Evolutionary conservation across 1,284 basidiomycete genomes (phyloP).

Genomic region (Agroathelia rolfsii): DNA sequence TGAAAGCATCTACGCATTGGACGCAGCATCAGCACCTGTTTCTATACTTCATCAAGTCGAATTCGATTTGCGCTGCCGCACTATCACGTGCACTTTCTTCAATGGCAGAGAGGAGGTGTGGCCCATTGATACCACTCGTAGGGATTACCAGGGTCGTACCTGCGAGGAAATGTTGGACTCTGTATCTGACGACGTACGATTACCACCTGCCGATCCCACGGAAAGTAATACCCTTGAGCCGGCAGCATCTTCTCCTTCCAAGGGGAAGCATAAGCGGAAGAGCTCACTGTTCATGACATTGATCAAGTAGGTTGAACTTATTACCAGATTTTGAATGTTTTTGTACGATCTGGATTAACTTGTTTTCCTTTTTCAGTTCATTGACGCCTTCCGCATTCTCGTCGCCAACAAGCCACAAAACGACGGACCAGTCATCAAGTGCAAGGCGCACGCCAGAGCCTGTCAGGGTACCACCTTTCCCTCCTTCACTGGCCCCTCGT

Average conservation of each 20-base stretch:
- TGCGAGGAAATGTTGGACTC: slow-evolving; percentile 35
- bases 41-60: slow-evolving; percentile 46
- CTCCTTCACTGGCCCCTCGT: slow-evolving; percentile 22
- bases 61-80: slow-evolving; percentile 41
- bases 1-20: slow-evolving; percentile 52
- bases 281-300: slow-evolving; percentile 58
- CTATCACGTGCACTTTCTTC: slow-evolving; percentile 42
- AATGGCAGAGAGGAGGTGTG: slow-evolving; percentile 45
- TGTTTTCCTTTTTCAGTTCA: slow-evolving; percentile 19
- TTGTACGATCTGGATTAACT: slow-evolving; percentile 7
- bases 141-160: slow-evolving; percentile 14
- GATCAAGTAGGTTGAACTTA: slow-evolving; percentile 39
- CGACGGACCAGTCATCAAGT: background rate
- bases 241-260: slow-evolving; percentile 14
- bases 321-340: slow-evolving; percentile 7
- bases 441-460: background rate
- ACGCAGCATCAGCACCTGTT: slow-evolving; percentile 50
- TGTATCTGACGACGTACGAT: slow-evolving; percentile 43
- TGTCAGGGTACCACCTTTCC: slow-evolving; percentile 14
- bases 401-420: slow-evolving; percentile 5
- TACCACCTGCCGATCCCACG: slow-evolving; percentile 12
- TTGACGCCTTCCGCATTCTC: slow-evolving; percentile 23
- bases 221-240: slow-evolving; percentile 10
- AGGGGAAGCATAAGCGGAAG: slow-evolving; percentile 43
- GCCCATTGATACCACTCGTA: slow-evolving; percentile 29